Base-by-base conservation (phyloP, 1,284 basidiomycete species). In the Puccinia hordei region DNA sequence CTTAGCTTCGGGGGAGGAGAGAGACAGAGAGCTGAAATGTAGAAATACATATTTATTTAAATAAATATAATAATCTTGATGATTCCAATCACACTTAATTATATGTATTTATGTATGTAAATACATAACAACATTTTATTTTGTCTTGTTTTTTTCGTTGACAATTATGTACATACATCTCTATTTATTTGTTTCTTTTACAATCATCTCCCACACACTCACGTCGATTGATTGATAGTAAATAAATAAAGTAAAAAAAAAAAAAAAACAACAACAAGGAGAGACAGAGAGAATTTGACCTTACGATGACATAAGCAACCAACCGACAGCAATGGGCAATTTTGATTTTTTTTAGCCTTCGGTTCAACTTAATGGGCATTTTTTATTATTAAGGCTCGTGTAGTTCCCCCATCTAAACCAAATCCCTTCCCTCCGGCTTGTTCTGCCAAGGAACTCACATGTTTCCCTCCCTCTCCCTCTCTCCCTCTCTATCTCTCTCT, bases 321-420 rank as follows among this genome's bases (percentile, higher is more conserved):
- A 63, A 30, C 35, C 41, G 61, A 63, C 61, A 63, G 61, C 35
- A 63, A 33, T 63, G 61, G 61, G 61, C 35, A 63, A 63, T 19
- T 63, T 63, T n/a, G 61, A 63, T n/a, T n/a, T n/a, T n/a, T n/a
- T n/a, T n/a, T n/a, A n/a, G 57, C 33, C 27, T 33, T 59, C 57
- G 24, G 57, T 59, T 30, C 27, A n/a, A n/a, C n/a, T n/a, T n/a
- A n/a, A 33, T 59, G 24, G 57, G 6, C 8, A 2, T 30, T 63
- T 41, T 41, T 63, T 41, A 63, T 63, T 63, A 63, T n/a, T n/a
- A n/a, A n/a, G 35, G 61, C 61, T 63, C 61, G 35, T 63, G 35
- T 63, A 59, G 27, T 22, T 41, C 30, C 12, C 22, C 30, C 30
- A 22, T 4, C 27, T 63, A 30, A 55, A 55, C 13, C 53, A 9